Conservation (phyloP, 2,329 filamentous ascomycete species). For the Arachnomyces sp. region DNA sequence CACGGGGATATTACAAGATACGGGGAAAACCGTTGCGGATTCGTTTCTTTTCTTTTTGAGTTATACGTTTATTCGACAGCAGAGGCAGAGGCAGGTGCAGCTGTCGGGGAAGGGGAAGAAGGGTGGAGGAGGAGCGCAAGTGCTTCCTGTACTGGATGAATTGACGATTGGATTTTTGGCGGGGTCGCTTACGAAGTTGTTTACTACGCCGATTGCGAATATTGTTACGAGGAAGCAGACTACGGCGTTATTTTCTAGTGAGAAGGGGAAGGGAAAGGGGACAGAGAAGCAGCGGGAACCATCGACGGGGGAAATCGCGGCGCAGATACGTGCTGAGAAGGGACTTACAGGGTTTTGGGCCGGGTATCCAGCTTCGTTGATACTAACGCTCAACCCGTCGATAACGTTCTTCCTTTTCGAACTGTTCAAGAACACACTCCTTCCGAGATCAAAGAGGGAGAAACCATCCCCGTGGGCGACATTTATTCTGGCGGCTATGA, state of each 20-base stretch:
- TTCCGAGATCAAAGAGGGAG: slow-evolving; percentile 45
- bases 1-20: slow-evolving; percentile 54
- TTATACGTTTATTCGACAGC: slow-evolving; percentile 52
- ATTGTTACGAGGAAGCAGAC: slow-evolving; percentile 77
- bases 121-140: slow-evolving; percentile 21
- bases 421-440: slow-evolving; percentile 52
- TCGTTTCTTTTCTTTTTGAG: slow-evolving; percentile 81
- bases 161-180: slow-evolving; percentile 62
- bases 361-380: slow-evolving; percentile 70
- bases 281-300: too few relatives aligned
- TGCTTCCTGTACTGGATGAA: slow-evolving; percentile 60
- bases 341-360: slow-evolving; percentile 75
- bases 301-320: slow-evolving; percentile 51
- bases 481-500: slow-evolving; percentile 63
- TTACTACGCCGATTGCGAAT: slow-evolving; percentile 74
- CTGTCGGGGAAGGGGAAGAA: slow-evolving; percentile 15
- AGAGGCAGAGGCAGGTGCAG: slow-evolving; percentile 33
- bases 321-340: slow-evolving; percentile 58
- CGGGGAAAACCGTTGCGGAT: slow-evolving; percentile 61
- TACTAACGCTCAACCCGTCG: slow-evolving; percentile 76
- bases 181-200: slow-evolving; percentile 64
- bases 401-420: slow-evolving; percentile 80
- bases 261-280: too few relatives aligned
- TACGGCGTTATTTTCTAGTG: slow-evolving; percentile 35
- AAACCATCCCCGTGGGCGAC: slow-evolving; percentile 48